Evolutionary conservation across 177 flowering plant species (phyloP).

Genomic region (Vitis hybrid): DNA sequence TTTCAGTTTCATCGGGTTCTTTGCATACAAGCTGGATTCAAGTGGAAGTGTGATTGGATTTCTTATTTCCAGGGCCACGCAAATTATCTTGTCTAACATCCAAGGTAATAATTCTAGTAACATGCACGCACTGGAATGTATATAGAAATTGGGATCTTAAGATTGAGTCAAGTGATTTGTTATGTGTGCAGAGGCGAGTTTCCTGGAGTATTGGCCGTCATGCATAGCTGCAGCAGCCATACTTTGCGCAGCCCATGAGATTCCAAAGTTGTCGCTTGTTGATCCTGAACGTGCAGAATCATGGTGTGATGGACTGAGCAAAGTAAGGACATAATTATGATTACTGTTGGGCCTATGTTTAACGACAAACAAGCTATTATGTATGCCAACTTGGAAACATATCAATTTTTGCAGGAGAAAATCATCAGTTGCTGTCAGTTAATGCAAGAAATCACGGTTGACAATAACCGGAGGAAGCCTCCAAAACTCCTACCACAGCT

Average conservation of each 20-base stretch:
- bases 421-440: conserved; percentile 57
- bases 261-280: conserved; percentile 52
- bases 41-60: conserved; percentile 44
- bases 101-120: conserved; percentile 48
- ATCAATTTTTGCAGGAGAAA: conserved; percentile 64
- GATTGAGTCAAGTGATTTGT: neutral
- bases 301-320: conserved; percentile 81
- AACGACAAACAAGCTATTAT: neutral
- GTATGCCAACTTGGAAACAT: conserved; percentile 19
- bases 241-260: conserved; percentile 68
- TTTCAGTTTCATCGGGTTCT: conserved; percentile 72
- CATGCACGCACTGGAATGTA: neutral
- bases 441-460: conserved; percentile 47
- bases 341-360: conserved; percentile 6
- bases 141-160: neutral
- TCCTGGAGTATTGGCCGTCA: conserved; percentile 77
- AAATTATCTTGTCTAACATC: conserved; percentile 64
- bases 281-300: conserved; percentile 59
- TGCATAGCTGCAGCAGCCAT: conserved; percentile 82
- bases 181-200: conserved; percentile 55
- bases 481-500: conserved; percentile 54
- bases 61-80: conserved; percentile 61
- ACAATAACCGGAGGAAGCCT: conserved; percentile 32
- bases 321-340: conserved; percentile 48
- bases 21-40: conserved; percentile 69